Evolutionary conservation across 1,139 yeast species (phyloP).

Genomic region (Hansenula sp.): DNA sequence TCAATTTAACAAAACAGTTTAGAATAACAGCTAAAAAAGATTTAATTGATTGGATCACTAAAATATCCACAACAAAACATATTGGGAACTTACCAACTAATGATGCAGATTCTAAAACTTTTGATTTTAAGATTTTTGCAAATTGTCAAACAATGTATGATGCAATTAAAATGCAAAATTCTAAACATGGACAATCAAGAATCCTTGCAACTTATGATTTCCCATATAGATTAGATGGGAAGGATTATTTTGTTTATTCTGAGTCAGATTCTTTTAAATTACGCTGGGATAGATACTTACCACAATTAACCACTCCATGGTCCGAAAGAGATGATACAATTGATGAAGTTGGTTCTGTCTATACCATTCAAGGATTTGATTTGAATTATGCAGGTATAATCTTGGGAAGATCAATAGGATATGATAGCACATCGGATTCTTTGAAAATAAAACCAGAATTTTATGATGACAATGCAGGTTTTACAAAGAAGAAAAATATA

Average conservation of each 20-base stretch:
- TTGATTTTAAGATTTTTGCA: constrained; percentile 36
- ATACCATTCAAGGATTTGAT: constrained; percentile 41
- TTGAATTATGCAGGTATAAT: constrained; percentile 39
- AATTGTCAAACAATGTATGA: constrained; percentile 36
- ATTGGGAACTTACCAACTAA: constrained; percentile 27
- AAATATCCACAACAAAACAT: constrained; percentile 28
- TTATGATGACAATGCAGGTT: constrained; percentile 40
- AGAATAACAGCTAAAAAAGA: constrained; percentile 35
- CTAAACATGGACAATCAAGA: constrained; percentile 33
- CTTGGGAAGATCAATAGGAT: constrained; percentile 35
- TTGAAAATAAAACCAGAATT: constrained; percentile 29
- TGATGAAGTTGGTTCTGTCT: constrained; percentile 40
- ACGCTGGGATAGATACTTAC: constrained; percentile 39
- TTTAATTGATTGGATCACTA: constrained; percentile 34
- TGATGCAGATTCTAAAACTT: constrained; percentile 19
- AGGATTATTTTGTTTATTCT: constrained; percentile 36
- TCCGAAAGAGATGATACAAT: constrained; percentile 37
- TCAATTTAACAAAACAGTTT: constrained; percentile 32
- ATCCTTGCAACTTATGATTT: constrained; percentile 38
- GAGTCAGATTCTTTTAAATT: constrained; percentile 33
- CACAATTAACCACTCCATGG: constrained; percentile 36
- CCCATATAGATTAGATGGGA: constrained; percentile 37
- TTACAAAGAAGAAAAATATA: constrained; percentile 34
- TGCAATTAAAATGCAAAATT: constrained; percentile 24
- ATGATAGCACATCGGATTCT: constrained; percentile 28